Conservation (phyloP, 495 filamentous ascomycete genomes). For the Penicillium macrosclerotiorum region DNA sequence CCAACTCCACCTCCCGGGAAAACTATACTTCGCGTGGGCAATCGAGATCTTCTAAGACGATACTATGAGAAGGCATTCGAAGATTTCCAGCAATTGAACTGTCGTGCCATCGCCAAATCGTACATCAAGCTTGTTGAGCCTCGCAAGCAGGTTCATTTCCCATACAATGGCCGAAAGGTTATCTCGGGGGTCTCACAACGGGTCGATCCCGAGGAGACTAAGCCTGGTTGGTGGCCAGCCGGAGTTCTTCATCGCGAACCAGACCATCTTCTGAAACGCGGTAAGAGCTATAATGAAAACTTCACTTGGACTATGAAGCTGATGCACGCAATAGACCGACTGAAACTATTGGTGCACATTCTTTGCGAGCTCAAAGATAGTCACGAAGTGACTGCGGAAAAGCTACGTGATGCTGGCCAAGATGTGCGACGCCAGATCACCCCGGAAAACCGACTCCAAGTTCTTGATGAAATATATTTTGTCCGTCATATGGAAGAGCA, state of each 20-base stretch:
- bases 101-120: slow-evolving; percentile 62
- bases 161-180: slow-evolving; percentile 64
- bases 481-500: slow-evolving; percentile 63
- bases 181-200: slow-evolving; percentile 38
- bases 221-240: slow-evolving; percentile 78
- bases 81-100: slow-evolving; percentile 47
- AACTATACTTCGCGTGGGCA: slow-evolving; percentile 53
- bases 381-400: slow-evolving; percentile 41
- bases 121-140: slow-evolving; percentile 83
- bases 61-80: slow-evolving; percentile 57
- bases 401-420: slow-evolving; percentile 42
- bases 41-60: slow-evolving; percentile 53
- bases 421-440: slow-evolving; percentile 41
- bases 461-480: slow-evolving; percentile 65
- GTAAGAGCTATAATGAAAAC: slow-evolving; percentile 45
- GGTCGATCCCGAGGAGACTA: slow-evolving; percentile 43
- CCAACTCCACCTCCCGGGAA: slow-evolving; percentile 22
- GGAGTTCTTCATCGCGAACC: slow-evolving; percentile 70
- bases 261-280: slow-evolving; percentile 71
- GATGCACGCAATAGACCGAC: slow-evolving; percentile 48
- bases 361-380: slow-evolving; percentile 47
- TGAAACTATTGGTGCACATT: slow-evolving; percentile 61
- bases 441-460: slow-evolving; percentile 31
- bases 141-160: slow-evolving; percentile 79
- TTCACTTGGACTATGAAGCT: neutral